phyloP scores from a whole-genome alignment of 176 grass and related monocot species.

The Tuctoria greenei region DNA sequence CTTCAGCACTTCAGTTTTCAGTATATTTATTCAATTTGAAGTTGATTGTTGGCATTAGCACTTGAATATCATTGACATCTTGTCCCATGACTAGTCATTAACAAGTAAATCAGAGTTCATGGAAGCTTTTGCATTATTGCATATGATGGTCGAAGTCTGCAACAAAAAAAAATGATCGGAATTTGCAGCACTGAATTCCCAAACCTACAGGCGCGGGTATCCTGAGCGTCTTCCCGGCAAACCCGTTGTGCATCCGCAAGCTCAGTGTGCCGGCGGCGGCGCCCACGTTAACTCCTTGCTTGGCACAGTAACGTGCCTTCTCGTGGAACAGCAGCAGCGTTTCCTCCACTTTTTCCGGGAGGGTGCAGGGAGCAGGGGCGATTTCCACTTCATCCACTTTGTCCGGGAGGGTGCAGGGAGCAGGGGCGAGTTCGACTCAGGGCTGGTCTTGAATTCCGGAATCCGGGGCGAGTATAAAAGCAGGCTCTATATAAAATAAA shows the following conservation, averaged over 20 bases:
- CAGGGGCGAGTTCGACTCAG: no score
- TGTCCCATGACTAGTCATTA: conserved; percentile 9
- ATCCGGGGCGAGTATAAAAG: no score
- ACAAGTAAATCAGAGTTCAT: background rate
- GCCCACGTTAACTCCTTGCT: conserved; percentile 86
- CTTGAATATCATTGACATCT: conserved; percentile 7
- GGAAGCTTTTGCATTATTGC: conserved; percentile 5
- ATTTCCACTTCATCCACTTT: no score
- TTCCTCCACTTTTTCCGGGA: conserved; percentile 68
- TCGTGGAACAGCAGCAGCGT: conserved; percentile 77
- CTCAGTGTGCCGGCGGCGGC: conserved; percentile 66
- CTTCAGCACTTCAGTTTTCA: background rate
- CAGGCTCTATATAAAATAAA: no score
- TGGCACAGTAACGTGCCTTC: conserved; percentile 68
- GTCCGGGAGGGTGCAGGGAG: no score
- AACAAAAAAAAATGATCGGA: conserved; percentile 33
- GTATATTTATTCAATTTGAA: conserved; percentile 4
- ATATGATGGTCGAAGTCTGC: conserved; percentile 75
- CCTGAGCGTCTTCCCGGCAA: conserved; percentile 60
- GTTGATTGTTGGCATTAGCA: background rate
- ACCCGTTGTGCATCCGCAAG: conserved; percentile 78
- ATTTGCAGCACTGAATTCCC: conserved; percentile 20
- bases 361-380: no score
- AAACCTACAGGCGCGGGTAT: conserved; percentile 96
- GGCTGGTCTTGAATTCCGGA: no score